Percentiles rank a stretch among this genome's conserved stretches.
Conservation (phyloP, 306 rosid species). For the Carpinus viminea region DNA sequence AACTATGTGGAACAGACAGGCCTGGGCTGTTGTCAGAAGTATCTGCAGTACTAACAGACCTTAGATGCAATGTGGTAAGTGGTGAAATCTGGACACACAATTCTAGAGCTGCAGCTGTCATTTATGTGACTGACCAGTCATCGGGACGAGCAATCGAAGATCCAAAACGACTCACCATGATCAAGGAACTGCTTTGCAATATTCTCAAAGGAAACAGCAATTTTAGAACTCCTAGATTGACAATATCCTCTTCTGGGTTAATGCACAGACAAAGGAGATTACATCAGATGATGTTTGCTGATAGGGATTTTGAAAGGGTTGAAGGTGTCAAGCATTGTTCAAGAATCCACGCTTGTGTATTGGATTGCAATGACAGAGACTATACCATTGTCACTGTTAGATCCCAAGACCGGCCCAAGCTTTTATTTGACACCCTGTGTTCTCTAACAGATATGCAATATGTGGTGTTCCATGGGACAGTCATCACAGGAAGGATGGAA, state of each 20-base stretch:
- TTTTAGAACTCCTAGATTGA: slow-evolving; percentile 62
- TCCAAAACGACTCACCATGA: slow-evolving; percentile 56
- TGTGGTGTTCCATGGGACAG: slow-evolving; percentile 91
- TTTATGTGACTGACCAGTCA: slow-evolving; percentile 71
- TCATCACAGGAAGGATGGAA: slow-evolving; percentile 57
- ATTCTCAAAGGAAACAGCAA: slow-evolving; percentile 73
- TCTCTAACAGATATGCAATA: slow-evolving; percentile 95
- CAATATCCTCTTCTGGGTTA: slow-evolving; percentile 71
- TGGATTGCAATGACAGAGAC: slow-evolving; percentile 79
- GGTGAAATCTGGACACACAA: slow-evolving; percentile 99
- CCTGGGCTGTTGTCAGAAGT: slow-evolving; percentile 94
- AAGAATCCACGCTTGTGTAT: slow-evolving; percentile 65
- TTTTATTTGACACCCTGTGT: slow-evolving; percentile 87
- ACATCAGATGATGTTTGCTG: slow-evolving; percentile 95
- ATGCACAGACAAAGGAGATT: slow-evolving; percentile 78
- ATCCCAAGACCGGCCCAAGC: slow-evolving; percentile 82
- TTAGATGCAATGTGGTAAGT: slow-evolving; percentile 77
- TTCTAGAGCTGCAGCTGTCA: slow-evolving; percentile 85
- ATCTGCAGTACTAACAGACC: slow-evolving; percentile 90
- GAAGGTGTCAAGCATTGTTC: slow-evolving; percentile 42
- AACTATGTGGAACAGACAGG: slow-evolving; percentile 86
- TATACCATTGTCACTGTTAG: slow-evolving; percentile 74
- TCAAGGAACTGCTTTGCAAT: slow-evolving; percentile 78
- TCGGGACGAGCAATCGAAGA: slow-evolving; percentile 70
- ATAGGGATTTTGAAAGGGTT: slow-evolving; percentile 80